Conservation (phyloP, 2,329 filamentous ascomycete genomes). For the Alternaria triticina region DNA sequence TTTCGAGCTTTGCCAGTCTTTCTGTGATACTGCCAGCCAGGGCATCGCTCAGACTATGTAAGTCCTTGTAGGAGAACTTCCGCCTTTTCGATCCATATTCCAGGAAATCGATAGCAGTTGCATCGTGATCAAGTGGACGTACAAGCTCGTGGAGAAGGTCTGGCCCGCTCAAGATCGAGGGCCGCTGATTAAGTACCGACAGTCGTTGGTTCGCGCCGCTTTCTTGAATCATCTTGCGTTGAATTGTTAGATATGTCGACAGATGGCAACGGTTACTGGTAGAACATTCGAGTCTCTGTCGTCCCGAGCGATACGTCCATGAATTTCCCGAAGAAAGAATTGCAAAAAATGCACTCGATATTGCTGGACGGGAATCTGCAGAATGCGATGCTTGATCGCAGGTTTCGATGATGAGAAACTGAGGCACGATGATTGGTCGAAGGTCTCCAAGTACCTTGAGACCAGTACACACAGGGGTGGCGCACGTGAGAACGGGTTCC, state of each 20-base stretch:
- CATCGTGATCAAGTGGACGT: constrained; percentile 44
- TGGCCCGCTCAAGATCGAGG: constrained; percentile 61
- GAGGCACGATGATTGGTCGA: constrained; percentile 40
- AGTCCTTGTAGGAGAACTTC: constrained; percentile 65
- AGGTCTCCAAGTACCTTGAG: constrained; percentile 18
- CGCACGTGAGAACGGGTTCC: constrained; percentile 32
- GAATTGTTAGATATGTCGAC: constrained; percentile 10
- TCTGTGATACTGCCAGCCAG: constrained; percentile 56
- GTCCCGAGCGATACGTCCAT: background rate
- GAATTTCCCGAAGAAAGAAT: background rate
- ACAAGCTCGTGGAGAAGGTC: constrained; percentile 69
- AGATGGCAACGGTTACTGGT: background rate
- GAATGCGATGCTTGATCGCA: constrained; percentile 3
- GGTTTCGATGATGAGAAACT: constrained; percentile 43
- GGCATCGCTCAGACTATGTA: constrained; percentile 64
- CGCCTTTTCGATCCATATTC: constrained; percentile 54
- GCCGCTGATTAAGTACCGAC: constrained; percentile 63
- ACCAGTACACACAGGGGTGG: constrained; percentile 21
- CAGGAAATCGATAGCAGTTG: constrained; percentile 69
- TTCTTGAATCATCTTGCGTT: constrained; percentile 34
- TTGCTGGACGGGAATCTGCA: background rate
- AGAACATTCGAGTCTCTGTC: background rate
- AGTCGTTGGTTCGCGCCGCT: constrained; percentile 13
- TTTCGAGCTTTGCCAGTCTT: constrained; percentile 33
- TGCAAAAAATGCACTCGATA: background rate